Base-by-base conservation (phyloP, 768 basidiomycete genomes). In the Hericium coralloides region DNA sequence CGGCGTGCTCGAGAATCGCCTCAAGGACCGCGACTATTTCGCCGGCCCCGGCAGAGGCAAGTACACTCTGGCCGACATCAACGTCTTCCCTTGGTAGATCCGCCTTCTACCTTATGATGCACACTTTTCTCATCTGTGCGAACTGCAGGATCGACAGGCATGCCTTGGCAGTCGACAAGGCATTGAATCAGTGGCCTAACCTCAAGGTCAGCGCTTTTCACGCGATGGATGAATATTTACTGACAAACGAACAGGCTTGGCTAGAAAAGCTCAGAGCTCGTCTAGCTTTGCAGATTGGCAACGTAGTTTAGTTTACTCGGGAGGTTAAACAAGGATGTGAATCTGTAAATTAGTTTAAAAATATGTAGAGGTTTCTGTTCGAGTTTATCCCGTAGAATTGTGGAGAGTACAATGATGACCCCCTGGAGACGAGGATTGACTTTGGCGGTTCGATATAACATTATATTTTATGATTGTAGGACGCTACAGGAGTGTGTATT, bases 1-100 rank as follows among this genome's bases (percentile, higher is more conserved):
- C 66, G 74, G 80, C 18, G 93, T 95, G 3, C 78, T 95, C 43
- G 83, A 95, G 64, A 81, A 84, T 52, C 81, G 87, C 22, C 79
- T 95, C 18, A 69, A 74, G 49, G 80, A 76, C 55, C 80, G 87
- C 17, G 90, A 93, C 38, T 95, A 79, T 68, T 81, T 95, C n/a
- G 89, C 79, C 17, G 92, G 93, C 17, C 72, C 83, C 10, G 85
- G 81, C 0, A 74, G 74, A 55, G 89, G 87, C 20, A 83, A 80
- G 62, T 81, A 78, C 66, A 82, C 77, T 41, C 69, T 93, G 47
- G 92, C 88, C 9, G 89, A 91, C 63, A 71, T 88, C 57, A 92
- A 90, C 57, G 75, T 76, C 3, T 65, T 79, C 55, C 75, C 86
- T 2, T 90, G 87, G 87, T 84, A 61, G 57, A 68, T 54, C 25